A percentile compares a stretch with the other conserved stretches of the same genome.
phyloP scores from a whole-genome alignment of 305 asterid species.

The Fraxinus ornus region DNA sequence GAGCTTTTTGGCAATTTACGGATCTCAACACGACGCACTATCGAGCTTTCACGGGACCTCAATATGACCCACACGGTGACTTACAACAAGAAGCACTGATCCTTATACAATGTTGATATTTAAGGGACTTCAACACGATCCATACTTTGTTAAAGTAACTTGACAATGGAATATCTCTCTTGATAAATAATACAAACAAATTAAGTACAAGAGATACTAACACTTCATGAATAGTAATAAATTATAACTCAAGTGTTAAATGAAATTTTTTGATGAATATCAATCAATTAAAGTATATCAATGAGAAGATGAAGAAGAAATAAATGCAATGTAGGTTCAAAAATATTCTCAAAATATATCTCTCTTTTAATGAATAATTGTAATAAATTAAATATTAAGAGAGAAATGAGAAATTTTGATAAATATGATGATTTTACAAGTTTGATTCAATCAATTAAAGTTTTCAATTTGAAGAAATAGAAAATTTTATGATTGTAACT shows the following conservation, averaged over 20 bases:
- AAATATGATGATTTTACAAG: no score
- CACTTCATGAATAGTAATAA: neutral
- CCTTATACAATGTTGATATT: no score
- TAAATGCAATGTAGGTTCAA: no score
- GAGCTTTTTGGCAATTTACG: neutral
- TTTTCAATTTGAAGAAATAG: neutral
- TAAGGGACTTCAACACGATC: neutral
- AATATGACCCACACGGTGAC: no score
- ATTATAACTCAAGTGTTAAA: neutral
- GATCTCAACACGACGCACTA: neutral
- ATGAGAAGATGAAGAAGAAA: no score
- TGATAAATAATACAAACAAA: neutral
- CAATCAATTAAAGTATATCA: neutral
- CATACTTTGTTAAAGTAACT: neutral
- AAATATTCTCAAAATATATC: no score
- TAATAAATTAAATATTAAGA: no score
- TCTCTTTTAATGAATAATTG: no score
- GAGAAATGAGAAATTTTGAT: no score
- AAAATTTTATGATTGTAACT: neutral
- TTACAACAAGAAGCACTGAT: no score
- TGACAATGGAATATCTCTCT: no score
- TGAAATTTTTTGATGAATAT: no score
- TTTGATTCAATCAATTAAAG: neutral
- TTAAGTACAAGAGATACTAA: neutral
- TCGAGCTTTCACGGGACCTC: neutral